A percentile compares a stretch with the other conserved stretches of the same genome.
These are phyloP conservation scores for Acanthamoeba triangularis DNA, from an alignment of 208 protist genomes.

Conservation along the genomic window DNA sequence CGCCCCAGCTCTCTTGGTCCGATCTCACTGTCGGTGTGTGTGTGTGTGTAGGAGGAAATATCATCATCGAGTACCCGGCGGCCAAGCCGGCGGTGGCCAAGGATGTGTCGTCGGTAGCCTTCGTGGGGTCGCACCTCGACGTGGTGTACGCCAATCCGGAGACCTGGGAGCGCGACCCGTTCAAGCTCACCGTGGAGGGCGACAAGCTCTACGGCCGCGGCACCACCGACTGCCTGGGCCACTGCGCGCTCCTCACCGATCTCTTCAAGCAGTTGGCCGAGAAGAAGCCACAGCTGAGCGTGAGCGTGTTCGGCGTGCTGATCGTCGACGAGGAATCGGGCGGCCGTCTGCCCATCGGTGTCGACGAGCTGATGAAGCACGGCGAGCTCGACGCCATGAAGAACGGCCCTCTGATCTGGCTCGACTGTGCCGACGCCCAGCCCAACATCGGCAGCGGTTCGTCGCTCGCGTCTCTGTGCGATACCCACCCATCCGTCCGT, in stretches of 20 bases:
- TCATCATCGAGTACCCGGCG: constrained; percentile 53
- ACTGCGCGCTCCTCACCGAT: constrained; percentile 88
- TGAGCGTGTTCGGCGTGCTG: constrained; percentile 87
- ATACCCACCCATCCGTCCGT: constrained; percentile 48
- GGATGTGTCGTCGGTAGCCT: constrained; percentile 79
- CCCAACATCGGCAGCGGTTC: constrained; percentile 78
- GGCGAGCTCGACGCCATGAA: constrained; percentile 84
- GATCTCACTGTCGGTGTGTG: not conserved
- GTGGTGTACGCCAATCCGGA: constrained; percentile 86
- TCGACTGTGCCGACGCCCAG: constrained; percentile 88
- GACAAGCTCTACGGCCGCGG: constrained; percentile 89
- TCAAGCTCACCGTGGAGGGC: constrained; percentile 83
- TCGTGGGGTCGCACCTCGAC: constrained; percentile 89
- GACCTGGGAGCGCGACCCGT: constrained; percentile 86
- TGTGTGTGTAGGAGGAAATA: not conserved
- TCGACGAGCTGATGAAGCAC: constrained; percentile 78
- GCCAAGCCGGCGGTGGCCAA: not conserved
- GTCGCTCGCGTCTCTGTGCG: not conserved
- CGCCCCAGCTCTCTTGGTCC: not conserved
- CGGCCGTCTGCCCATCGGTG: constrained; percentile 78
- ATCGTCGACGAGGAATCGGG: constrained; percentile 90
- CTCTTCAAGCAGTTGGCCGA: constrained; percentile 87
- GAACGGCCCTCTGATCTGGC: constrained; percentile 84
- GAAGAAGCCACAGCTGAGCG: constrained; percentile 83
- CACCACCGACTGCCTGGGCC: constrained; percentile 90